Percentiles rank a stretch among this genome's conserved stretches.
These are phyloP conservation scores for Sporisorium reilianum DNA, from an alignment of 1,284 basidiomycete species.

Conservation along the genomic window DNA sequence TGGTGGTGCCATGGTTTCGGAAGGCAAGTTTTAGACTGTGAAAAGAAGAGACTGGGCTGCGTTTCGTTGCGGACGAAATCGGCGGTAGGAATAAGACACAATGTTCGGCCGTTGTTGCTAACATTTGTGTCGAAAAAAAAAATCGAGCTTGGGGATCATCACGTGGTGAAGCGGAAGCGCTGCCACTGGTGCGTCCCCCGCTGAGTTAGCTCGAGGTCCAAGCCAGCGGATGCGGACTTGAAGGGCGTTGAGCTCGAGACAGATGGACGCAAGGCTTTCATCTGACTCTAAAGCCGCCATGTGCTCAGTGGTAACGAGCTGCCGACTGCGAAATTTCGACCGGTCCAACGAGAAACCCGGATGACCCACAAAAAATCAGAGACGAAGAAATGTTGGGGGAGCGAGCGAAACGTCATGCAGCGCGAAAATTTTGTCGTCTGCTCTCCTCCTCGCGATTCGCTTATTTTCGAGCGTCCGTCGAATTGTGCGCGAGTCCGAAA, in stretches of 20 bases:
- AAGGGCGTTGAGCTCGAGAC: too few relatives aligned
- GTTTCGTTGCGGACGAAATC: background rate
- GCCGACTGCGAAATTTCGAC: too few relatives aligned
- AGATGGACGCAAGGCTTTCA: too few relatives aligned
- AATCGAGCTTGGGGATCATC: background rate
- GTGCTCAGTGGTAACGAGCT: too few relatives aligned
- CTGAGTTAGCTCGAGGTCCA: too few relatives aligned
- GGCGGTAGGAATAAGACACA: background rate
- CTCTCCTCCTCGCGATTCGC: background rate
- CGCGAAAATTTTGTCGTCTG: background rate
- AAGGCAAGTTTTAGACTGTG: background rate
- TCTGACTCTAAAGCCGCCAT: too few relatives aligned
- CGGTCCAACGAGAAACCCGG: background rate
- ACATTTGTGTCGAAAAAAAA: too few relatives aligned
- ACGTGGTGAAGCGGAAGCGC: background rate
- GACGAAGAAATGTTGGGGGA: too few relatives aligned
- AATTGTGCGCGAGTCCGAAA: background rate
- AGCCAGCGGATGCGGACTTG: too few relatives aligned
- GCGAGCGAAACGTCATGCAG: background rate
- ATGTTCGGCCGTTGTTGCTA: background rate
- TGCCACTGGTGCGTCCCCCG: too few relatives aligned
- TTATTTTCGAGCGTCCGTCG: background rate
- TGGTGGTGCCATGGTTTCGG: background rate
- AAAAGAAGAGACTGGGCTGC: constrained; percentile 8
- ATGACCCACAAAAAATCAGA: background rate